Base-by-base conservation (phyloP, 371 early-diverging fungal species). In the Saksenaea vasiformis region DNA sequence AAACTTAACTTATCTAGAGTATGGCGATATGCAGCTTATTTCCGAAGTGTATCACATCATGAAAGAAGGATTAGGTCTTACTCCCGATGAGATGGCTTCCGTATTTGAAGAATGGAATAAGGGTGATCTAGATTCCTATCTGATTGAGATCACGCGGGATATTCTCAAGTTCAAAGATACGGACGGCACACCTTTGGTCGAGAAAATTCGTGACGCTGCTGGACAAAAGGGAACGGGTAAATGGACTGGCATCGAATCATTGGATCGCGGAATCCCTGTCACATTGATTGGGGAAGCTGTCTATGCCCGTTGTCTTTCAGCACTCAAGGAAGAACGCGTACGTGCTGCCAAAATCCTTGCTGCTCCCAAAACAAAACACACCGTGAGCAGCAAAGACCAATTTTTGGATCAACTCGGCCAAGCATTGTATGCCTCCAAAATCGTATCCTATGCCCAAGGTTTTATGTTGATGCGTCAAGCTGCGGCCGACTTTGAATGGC, bases 181-280 rank as follows among this genome's bases (percentile, higher is more conserved):
- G 9, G 95, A 95, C 76, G 95, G 95, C 64, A 68, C 72, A 56
- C 88, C 93, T 54, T 77, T 98, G 60, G 94, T 99, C 43, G 94
- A 95, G 71, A 91, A 94, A 87, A 98, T 99, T 76, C 85, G 91
- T 62, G 99, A 99, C 74, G 89, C 92, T 62, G 98, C 99, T 67
- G 98, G 97, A 57, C 98, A 96, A 89, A 99, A 99, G 88, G 99
- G 99, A 65, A 99, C 99, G 35, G 99, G 99, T 65, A 97, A 96
- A 83, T 98, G 97, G 98, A 98, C 98, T 51, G 98, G 94, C 67
- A 89, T 95, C 66, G 91, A 95, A 36, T 91, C 98, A 35, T 87
- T 99, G 38, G 98, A 98, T 82, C 84, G 89, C 54, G 96, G 96
- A 68, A 91, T 92, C 68, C 97, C 98, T 31, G 94, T 96, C 58